Conservation (phyloP, 306 rosid species). For the Lathyrus tuberosus region DNA sequence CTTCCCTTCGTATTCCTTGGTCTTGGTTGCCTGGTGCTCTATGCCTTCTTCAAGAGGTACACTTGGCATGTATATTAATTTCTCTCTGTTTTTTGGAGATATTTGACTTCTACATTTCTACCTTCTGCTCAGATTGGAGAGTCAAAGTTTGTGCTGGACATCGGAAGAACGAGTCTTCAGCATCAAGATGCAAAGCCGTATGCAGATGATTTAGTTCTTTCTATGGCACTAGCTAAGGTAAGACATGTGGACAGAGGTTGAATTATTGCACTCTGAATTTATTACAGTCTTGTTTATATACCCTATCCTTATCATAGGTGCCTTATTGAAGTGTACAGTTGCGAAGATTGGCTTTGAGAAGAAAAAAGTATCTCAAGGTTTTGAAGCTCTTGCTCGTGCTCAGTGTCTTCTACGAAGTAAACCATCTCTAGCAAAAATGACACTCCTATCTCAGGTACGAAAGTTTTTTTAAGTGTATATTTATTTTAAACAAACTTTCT, state of each 20-base stretch:
- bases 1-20: constrained; percentile 81
- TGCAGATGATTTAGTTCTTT: constrained; percentile 81
- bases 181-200: constrained; percentile 80
- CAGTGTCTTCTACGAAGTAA: constrained; percentile 81
- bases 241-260: constrained; percentile 50
- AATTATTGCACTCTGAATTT: constrained; percentile 44
- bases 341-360: constrained; percentile 93
- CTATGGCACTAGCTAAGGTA: constrained; percentile 98
- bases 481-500: no score
- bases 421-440: constrained; percentile 75
- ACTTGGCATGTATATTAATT: constrained; percentile 24
- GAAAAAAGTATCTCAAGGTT: constrained; percentile 90
- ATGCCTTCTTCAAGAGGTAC: constrained; percentile 98
- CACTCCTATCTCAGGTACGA: constrained; percentile 73
- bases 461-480: constrained; percentile 11
- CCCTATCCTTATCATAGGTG: constrained; percentile 69
- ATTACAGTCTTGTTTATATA: constrained; percentile 54
- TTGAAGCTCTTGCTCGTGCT: constrained; percentile 99
- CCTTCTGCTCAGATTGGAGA: constrained; percentile 77
- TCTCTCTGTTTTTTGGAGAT: constrained; percentile 29
- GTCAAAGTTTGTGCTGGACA: constrained; percentile 73
- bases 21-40: constrained; percentile 91
- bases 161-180: constrained; percentile 70
- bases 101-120: constrained; percentile 26
- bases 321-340: constrained; percentile 94